A percentile compares a stretch with the other conserved stretches of the same genome.
Evolutionary conservation across 192 early-diverging fungal species (phyloP).

Genomic region (Spizellomyces sp.): DNA sequence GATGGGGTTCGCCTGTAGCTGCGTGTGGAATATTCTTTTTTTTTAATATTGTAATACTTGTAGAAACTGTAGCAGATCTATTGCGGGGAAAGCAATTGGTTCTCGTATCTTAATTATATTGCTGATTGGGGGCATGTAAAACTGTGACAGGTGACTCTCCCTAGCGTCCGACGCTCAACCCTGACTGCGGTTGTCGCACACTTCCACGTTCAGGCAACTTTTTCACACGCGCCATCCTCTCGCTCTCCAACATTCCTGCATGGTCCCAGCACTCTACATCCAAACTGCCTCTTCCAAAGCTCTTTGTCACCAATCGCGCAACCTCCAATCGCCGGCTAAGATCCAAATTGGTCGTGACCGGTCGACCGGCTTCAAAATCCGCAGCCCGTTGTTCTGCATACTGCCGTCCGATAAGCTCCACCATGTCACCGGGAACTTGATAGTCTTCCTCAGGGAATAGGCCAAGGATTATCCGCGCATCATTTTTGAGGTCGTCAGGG

Average conservation of each 20-base stretch:
- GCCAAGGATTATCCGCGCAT: neutral
- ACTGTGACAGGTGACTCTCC: too few relatives aligned
- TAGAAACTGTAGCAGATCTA: too few relatives aligned
- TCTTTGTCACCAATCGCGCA: slow-evolving; percentile 13
- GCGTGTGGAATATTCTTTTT: too few relatives aligned
- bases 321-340: slow-evolving; percentile 23
- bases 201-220: slow-evolving; percentile 5
- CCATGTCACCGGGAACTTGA: slow-evolving; percentile 8
- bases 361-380: neutral
- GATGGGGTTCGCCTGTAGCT: too few relatives aligned
- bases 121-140: too few relatives aligned
- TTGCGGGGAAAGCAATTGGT: too few relatives aligned
- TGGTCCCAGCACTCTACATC: slow-evolving; percentile 19
- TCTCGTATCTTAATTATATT: too few relatives aligned
- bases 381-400: slow-evolving; percentile 19
- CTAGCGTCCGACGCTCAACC: too few relatives aligned
- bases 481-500: neutral
- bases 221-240: neutral
- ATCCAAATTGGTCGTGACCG: neutral
- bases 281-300: neutral
- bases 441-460: slow-evolving; percentile 1
- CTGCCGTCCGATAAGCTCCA: slow-evolving; percentile 11
- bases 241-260: slow-evolving; percentile 15
- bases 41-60: too few relatives aligned
- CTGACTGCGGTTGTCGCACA: too few relatives aligned